phyloP scores from a whole-genome alignment of 108 stramenopile species.

The Pseudonitzschia delicatissima region DNA sequence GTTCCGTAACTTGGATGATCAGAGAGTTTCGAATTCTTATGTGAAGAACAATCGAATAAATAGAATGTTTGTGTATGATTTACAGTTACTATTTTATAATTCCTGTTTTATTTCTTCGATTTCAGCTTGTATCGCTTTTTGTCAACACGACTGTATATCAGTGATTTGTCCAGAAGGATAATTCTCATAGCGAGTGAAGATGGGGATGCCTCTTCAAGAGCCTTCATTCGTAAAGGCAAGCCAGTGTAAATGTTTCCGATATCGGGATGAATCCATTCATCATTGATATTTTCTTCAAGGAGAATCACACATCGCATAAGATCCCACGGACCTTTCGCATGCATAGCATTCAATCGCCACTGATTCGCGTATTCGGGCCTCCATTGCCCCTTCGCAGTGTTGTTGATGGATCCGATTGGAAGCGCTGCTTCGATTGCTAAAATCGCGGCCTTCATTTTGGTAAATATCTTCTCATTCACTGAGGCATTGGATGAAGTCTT shows the following conservation, averaged over 20 bases:
- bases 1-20: too few species aligned
- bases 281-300: conserved; percentile 69
- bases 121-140: conserved; percentile 28
- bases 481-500: conserved; percentile 32
- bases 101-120: conserved; percentile 11
- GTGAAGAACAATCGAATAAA: too few species aligned
- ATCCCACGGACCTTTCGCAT: conserved; percentile 53
- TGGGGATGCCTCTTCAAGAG: conserved; percentile 68
- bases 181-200: conserved; percentile 64
- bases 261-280: conserved; percentile 63
- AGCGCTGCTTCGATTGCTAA: conserved; percentile 81
- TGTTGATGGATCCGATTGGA: conserved; percentile 66
- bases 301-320: conserved; percentile 66
- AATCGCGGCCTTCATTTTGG: conserved; percentile 62
- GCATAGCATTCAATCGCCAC: conserved; percentile 64
- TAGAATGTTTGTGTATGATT: not conserved
- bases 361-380: conserved; percentile 45
- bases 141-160: conserved; percentile 59
- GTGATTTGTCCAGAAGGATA: conserved; percentile 58
- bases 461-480: conserved; percentile 55
- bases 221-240: conserved; percentile 67
- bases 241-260: conserved; percentile 61
- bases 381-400: conserved; percentile 57
- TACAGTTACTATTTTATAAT: not conserved
- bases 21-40: too few species aligned